Conservation (phyloP, 1,284 basidiomycete genomes). For the Ustilago shanxiensis region DNA sequence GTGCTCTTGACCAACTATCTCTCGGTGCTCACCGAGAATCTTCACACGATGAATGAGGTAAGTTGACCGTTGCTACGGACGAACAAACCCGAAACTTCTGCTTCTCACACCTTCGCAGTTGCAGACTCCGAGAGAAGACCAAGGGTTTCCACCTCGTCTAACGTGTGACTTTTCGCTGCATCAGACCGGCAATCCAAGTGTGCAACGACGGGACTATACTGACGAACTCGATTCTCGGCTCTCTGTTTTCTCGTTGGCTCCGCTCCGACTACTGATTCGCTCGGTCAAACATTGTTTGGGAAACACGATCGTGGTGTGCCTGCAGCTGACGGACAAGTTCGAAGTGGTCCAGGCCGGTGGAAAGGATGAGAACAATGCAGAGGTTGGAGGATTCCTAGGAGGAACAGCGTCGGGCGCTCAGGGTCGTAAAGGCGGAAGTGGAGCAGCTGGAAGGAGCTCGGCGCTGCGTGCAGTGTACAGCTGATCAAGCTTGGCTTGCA, state of each 20-base stretch:
- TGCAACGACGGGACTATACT: conserved; percentile 14
- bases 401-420: conserved; percentile 5
- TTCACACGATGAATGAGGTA: conserved; percentile 89
- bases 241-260: conserved; percentile 1
- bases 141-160: conserved; percentile 3
- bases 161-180: conserved; percentile 2
- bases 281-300: background rate
- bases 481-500: conserved; percentile 1
- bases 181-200: background rate
- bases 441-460: conserved; percentile 12
- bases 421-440: conserved; percentile 16
- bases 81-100: conserved; percentile 13
- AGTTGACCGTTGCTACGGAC: conserved; percentile 62
- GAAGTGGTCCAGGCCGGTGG: conserved; percentile 50
- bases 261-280: background rate
- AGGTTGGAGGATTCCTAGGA: conserved; percentile 18
- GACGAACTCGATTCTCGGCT: background rate
- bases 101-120: background rate
- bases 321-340: conserved; percentile 63
- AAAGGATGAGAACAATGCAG: conserved; percentile 22
- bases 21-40: conserved; percentile 86
- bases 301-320: background rate
- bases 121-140: background rate
- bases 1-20: conserved; percentile 91
- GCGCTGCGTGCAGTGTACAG: conserved; percentile 35